phyloP scores from a whole-genome alignment of 345 rosid species.

The Pelargonium nanum region DNA sequence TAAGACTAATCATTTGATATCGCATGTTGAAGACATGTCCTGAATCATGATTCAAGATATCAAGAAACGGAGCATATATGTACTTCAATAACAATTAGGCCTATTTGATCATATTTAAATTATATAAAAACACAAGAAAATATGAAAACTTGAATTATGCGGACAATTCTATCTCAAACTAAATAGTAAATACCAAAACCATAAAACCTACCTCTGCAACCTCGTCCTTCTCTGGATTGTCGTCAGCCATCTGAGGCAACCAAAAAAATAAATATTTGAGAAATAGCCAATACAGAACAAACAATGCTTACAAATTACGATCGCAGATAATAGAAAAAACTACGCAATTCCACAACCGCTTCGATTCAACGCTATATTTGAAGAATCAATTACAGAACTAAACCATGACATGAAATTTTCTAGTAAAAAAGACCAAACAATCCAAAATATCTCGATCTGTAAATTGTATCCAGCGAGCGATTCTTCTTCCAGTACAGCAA shows the following conservation, averaged over 20 bases:
- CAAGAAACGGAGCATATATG: no score
- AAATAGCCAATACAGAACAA: no score
- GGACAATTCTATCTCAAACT: not conserved
- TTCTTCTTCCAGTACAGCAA: no score
- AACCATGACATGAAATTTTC: no score
- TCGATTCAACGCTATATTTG: not conserved
- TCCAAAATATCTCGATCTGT: not conserved
- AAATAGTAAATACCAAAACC: not conserved
- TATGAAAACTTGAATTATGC: no score
- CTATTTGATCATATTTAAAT: no score
- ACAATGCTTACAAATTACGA: not conserved
- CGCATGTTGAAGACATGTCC: no score
- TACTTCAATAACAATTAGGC: no score
- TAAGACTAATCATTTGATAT: no score
- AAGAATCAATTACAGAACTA: not conserved
- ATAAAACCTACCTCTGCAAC: constrained; percentile 32
- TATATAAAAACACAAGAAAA: no score
- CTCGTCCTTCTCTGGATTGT: constrained; percentile 35
- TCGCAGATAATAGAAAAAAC: not conserved
- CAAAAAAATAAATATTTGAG: not conserved
- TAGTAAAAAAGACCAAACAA: no score
- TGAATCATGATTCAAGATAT: no score
- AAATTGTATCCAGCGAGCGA: not conserved
- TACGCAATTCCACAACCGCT: not conserved
- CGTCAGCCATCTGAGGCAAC: constrained; percentile 35